A percentile compares a stretch with the other conserved stretches of the same genome.
Conservation (phyloP, 2,329 filamentous ascomycete genomes). For the Tolypocladium ovalisporum region DNA sequence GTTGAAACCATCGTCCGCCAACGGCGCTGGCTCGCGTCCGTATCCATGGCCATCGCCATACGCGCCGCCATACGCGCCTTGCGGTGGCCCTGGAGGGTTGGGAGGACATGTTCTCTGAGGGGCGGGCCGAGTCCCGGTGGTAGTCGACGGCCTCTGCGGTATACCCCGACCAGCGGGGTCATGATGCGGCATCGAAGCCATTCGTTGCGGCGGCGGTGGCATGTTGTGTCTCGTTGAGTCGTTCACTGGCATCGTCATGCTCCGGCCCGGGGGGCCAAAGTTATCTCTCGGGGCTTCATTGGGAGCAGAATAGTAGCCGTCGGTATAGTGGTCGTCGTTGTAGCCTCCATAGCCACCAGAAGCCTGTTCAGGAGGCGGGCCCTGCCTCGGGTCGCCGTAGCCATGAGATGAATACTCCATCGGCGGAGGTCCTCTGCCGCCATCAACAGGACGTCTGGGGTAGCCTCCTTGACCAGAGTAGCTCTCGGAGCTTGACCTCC, state of each 20-base stretch:
- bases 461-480: slow-evolving; percentile 13
- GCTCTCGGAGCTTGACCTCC: slow-evolving; percentile 14
- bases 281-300: slow-evolving; percentile 23
- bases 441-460: slow-evolving; percentile 14
- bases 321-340: slow-evolving; percentile 14
- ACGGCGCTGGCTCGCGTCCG: slow-evolving; percentile 20
- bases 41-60: slow-evolving; percentile 23
- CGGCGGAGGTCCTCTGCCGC: slow-evolving; percentile 13
- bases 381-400: slow-evolving; percentile 14
- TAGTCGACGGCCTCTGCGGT: slow-evolving; percentile 44
- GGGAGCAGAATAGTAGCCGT: slow-evolving; percentile 13
- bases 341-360: slow-evolving; percentile 15
- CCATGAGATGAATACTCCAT: slow-evolving; percentile 23
- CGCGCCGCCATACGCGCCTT: slow-evolving; percentile 18
- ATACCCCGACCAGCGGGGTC: slow-evolving; percentile 31
- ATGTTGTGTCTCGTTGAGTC: slow-evolving; percentile 28
- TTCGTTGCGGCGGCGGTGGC: slow-evolving; percentile 21
- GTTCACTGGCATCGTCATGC: slow-evolving; percentile 50
- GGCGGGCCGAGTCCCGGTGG: slow-evolving; percentile 38
- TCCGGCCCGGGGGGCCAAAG: slow-evolving; percentile 43
- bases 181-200: slow-evolving; percentile 35
- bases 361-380: slow-evolving; percentile 15
- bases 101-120: slow-evolving; percentile 41
- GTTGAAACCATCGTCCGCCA: slow-evolving; percentile 43
- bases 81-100: slow-evolving; percentile 25